A percentile compares a stretch with the other conserved stretches of the same genome.
These are phyloP conservation scores for Dictyostelium capitatum DNA, from an alignment of 78 protist genomes.

Conservation along the genomic window DNA sequence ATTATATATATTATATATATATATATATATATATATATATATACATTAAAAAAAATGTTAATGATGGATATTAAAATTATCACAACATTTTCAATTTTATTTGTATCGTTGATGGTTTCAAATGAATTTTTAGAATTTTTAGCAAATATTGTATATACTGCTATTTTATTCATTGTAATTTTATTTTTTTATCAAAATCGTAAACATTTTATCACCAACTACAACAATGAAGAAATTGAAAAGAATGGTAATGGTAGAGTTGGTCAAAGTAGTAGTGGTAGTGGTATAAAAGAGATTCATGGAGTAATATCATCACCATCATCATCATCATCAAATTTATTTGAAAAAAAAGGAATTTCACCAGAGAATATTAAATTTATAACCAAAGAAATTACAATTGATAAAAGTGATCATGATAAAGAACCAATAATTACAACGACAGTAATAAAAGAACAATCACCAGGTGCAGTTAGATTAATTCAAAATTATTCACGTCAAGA, in stretches of 20 bases:
- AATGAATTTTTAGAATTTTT: slow-evolving; percentile 61
- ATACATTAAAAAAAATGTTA: neutral
- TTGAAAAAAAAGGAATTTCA: neutral
- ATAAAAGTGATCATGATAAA: neutral
- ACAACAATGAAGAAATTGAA: neutral
- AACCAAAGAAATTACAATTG: slow-evolving; percentile 13
- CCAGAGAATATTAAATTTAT: neutral
- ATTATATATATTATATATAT: too few species aligned
- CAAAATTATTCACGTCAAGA: neutral
- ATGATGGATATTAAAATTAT: slow-evolving; percentile 16
- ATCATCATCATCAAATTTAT: neutral
- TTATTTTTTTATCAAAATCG: slow-evolving; percentile 70
- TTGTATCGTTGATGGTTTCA: slow-evolving; percentile 49
- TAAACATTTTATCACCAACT: slow-evolving; percentile 6
- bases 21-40: too few species aligned
- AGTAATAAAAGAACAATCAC: slow-evolving; percentile 9
- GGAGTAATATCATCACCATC: slow-evolving; percentile 21
- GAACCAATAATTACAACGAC: neutral
- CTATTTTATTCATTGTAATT: slow-evolving; percentile 23
- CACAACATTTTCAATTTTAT: slow-evolving; percentile 16
- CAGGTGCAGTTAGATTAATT: slow-evolving; percentile 1
- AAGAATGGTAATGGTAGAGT: neutral
- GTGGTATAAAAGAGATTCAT: too few species aligned
- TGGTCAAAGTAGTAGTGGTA: too few species aligned
- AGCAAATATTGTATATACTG: slow-evolving; percentile 22